Base-by-base conservation (phyloP, 2,329 filamentous ascomycete species). In the Neurospora crassa region DNA sequence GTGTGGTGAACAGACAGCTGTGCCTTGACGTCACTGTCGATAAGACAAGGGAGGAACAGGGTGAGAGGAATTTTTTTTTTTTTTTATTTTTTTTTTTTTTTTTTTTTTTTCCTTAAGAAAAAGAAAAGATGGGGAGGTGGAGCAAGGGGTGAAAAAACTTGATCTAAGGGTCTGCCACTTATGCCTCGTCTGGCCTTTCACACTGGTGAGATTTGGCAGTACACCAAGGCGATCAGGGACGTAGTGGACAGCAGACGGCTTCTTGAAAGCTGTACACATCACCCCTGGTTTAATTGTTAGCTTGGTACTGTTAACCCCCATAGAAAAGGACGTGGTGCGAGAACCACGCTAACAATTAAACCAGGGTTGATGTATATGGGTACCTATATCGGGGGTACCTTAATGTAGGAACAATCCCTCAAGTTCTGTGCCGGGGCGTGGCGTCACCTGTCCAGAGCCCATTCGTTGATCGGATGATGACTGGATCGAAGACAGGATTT, bases 171-270 rank as follows among this genome's bases (percentile, higher is more conserved):
- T 72, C 72, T 73, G 68, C 67, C 67, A 63, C 70, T 71, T 72
- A 73, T 76, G 73, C 75, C 75, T 76, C 74, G 76, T 72, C 72
- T 74, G 72, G 77, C 75, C 77, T 75, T 71, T 74, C 24, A 59
- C 53, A 10, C 24, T 75, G 69, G 71, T 72, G 40, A 70, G 69
- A 73, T 77, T 77, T 76, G 75, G 63, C 76, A 75, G 73, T 68
- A 69, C 71, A 68, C 42, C 71, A 24, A 37, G 63, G 20, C 59
- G 67, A 69, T 69, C 70, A 71, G 41, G 70, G 42, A 69, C 67
- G 24, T 34, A 10, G 7, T 4, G 53, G 53, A 34, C 24, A 63
- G 7, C 47, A 59, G 14, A 59, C 18, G 16, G 47, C 47, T 29
- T 67, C 40, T 70, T 24, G 42, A 40, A 37, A 37, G 53, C 53